Base-by-base conservation (phyloP, 352 stramenopile species). In the Globisporangium splendens region DNA sequence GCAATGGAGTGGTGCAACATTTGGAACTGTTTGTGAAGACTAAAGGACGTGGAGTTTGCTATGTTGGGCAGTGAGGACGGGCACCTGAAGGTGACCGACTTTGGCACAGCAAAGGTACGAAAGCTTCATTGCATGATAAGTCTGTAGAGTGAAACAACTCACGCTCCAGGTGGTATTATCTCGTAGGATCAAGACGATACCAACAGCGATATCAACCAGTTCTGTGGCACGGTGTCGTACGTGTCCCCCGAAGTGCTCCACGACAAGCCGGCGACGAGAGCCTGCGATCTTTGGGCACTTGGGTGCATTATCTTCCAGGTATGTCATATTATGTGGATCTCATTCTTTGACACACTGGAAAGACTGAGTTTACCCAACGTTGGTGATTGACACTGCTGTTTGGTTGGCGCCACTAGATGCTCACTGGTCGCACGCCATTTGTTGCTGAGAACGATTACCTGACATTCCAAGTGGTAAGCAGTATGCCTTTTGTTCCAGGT, bases 171-270 rank as follows among this genome's bases (percentile, higher is more conserved):
- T 18, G 28, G 7, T 43, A 15, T 53, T 43, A 15, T 35, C n/a
- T 46, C 54, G 22, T 38, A 93, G 83, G 83, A 91, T 47, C 81
- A 86, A 73, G 77, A 91, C 21, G 82, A 89, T 44, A 80, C 75
- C 31, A 74, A 71, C 53, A 71, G 60, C 24, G 65, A 75, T 38
- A 57, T 76, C 21, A 89, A 68, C 46, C 83, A 88, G 60, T 97
- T 97, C 63, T 91, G 86, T 31, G 92, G 92, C 21, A 97, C 92
- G 1, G 90, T 93, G 5, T 90, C 88, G 13, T 98, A 97, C 51
- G 86, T 97, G 1, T 96, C 88, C 7, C 92, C 92, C 4, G 92
- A 98, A 69, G 88, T 98, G 33, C 64, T 97, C 31, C 72, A 92
- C 47, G 92, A 96, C 56, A 69, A 91, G 47, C 72, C 80, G 12